A percentile compares a stretch with the other conserved stretches of the same genome.
Evolutionary conservation across 768 basidiomycete genomes (phyloP).

Genomic region (Termitomyces heimii): DNA sequence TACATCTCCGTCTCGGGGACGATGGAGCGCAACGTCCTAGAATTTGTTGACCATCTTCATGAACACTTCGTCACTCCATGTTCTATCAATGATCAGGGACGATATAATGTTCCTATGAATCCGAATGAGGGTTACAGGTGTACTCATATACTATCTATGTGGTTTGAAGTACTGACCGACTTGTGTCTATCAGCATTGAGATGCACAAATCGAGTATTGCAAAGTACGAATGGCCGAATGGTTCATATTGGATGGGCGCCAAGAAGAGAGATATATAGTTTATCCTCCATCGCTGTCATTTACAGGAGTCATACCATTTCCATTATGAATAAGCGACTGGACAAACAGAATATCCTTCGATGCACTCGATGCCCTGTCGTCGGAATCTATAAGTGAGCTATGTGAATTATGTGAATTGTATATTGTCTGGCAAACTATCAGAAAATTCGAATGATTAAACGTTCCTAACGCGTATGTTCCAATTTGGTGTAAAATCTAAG

Average conservation of each 20-base stretch:
- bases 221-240: constrained; percentile 82
- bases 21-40: constrained; percentile 93
- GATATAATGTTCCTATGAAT: constrained; percentile 82
- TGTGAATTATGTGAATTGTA: not conserved
- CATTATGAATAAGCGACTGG: not conserved
- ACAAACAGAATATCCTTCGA: not conserved
- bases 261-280: constrained; percentile 3
- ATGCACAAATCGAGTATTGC: constrained; percentile 79
- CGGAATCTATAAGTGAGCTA: not conserved
- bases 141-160: constrained; percentile 9
- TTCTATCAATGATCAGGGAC: constrained; percentile 77
- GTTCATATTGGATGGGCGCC: constrained; percentile 65
- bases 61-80: constrained; percentile 90
- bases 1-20: constrained; percentile 88
- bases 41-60: constrained; percentile 87
- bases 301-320: not conserved
- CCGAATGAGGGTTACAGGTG: constrained; percentile 77
- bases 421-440: not conserved
- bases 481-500: too few species aligned
- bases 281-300: not conserved
- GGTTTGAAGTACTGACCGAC: not conserved
- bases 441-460: too few species aligned
- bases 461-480: too few species aligned
- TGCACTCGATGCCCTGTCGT: not conserved
- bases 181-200: constrained; percentile 58